Evolutionary conservation across 805 yeast species (phyloP).

Genomic region (Yarrowia deformans): DNA sequence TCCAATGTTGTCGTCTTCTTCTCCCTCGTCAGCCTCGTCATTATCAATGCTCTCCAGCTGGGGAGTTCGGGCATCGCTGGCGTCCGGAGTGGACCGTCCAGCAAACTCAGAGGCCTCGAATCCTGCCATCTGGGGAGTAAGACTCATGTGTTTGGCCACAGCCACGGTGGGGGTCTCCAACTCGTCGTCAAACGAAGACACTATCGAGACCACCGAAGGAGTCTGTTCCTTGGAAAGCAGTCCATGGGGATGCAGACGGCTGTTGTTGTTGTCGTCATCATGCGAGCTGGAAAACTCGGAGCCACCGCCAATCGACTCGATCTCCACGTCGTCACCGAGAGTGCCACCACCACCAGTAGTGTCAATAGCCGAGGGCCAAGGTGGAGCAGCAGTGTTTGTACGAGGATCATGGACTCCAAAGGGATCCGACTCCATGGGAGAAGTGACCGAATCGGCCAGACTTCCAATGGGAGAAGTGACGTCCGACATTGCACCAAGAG

Average conservation of each 20-base stretch:
- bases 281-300: conserved; percentile 5
- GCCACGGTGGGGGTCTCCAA: conserved; percentile 27
- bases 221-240: conserved; percentile 1
- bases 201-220: conserved; percentile 16
- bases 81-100: conserved; percentile 26
- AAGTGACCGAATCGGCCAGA: not conserved
- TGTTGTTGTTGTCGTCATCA: conserved; percentile 3
- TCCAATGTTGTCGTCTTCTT: not conserved
- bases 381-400: conserved; percentile 29
- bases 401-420: conserved; percentile 30
- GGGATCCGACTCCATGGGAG: conserved; percentile 28
- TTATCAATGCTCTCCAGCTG: not conserved
- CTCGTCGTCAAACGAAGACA: conserved; percentile 30
- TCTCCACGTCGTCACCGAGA: conserved; percentile 37
- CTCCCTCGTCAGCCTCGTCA: too few species aligned
- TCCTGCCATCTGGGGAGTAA: conserved; percentile 22
- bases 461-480: not conserved
- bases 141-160: conserved; percentile 31
- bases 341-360: not conserved
- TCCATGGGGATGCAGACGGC: not conserved
- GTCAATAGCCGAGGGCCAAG: conserved; percentile 20
- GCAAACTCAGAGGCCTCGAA: conserved; percentile 28
- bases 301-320: conserved; percentile 13
- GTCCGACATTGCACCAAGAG: not conserved
- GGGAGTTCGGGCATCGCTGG: conserved; percentile 24